Evolutionary conservation across 768 basidiomycete genomes (phyloP).

Genomic region (Amanita phalloides): DNA sequence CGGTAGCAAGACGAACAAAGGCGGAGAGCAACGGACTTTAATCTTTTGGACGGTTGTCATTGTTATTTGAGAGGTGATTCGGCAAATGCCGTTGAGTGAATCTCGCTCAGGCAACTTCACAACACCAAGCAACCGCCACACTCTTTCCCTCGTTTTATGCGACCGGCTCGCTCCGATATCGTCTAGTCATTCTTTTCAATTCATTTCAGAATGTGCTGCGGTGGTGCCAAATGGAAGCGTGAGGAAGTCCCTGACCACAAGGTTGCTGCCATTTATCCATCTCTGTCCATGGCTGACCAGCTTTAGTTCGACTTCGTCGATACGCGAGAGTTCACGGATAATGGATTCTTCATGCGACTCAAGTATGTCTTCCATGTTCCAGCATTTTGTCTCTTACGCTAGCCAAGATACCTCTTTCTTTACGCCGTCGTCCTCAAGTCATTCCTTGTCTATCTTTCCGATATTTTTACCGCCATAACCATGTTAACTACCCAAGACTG

Average conservation of each 20-base stretch:
- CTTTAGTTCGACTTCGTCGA: conserved; percentile 94
- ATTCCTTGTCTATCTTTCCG: conserved; percentile 92
- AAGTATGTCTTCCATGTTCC: conserved; percentile 42
- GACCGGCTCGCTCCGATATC: conserved; percentile 40
- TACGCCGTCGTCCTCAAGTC: conserved; percentile 93
- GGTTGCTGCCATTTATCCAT: conserved; percentile 30
- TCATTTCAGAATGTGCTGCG: conserved; percentile 43
- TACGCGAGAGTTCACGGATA: conserved; percentile 84
- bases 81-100: conserved; percentile 24
- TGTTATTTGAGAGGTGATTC: conserved; percentile 21
- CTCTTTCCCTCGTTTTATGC: conserved; percentile 21
- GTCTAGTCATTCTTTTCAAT: conserved; percentile 15
- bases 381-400: background rate
- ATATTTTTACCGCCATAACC: conserved; percentile 95
- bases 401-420: conserved; percentile 75
- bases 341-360: conserved; percentile 75
- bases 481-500: conserved; percentile 88
- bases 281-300: conserved; percentile 13
- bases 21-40: conserved; percentile 35
- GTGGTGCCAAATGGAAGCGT: conserved; percentile 88
- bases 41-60: conserved; percentile 93
- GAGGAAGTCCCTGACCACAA: conserved; percentile 98
- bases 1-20: conserved; percentile 15
- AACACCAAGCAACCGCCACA: conserved; percentile 8
- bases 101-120: background rate